phyloP scores from a whole-genome alignment of 2,329 filamentous ascomycete genomes.

The Bertia moriformis region DNA sequence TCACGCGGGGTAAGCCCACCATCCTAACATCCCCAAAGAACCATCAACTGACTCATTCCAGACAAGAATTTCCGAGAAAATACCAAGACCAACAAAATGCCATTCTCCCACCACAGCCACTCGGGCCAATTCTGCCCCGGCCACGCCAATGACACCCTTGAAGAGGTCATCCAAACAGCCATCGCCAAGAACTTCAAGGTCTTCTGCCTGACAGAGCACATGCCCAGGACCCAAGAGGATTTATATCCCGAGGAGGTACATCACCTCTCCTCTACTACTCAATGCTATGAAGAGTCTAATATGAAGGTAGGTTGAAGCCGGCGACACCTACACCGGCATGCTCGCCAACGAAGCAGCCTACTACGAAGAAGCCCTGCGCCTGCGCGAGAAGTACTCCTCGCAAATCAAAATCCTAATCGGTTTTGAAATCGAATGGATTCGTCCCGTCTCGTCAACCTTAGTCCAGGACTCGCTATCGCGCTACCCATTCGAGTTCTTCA shows the following conservation, averaged over 20 bases:
- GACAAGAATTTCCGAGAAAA: too few species aligned
- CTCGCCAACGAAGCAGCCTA: conserved; percentile 53
- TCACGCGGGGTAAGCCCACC: too few species aligned
- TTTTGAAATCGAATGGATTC: conserved; percentile 89
- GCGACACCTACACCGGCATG: conserved; percentile 30
- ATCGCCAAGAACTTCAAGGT: conserved; percentile 66
- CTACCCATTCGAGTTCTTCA: conserved; percentile 69
- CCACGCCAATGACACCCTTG: conserved; percentile 74
- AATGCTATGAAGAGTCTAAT: conserved; percentile 11
- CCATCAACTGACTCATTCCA: too few species aligned
- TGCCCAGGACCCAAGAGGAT: conserved; percentile 68
- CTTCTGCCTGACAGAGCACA: conserved; percentile 87
- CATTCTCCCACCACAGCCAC: conserved; percentile 94
- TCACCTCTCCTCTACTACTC: not conserved
- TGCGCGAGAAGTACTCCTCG: conserved; percentile 54
- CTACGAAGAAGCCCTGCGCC: conserved; percentile 57
- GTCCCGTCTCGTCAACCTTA: conserved; percentile 41
- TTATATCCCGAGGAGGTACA: conserved; percentile 81
- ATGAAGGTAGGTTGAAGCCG: conserved; percentile 34
- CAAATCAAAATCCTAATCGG: conserved; percentile 72
- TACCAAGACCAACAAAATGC: too few species aligned
- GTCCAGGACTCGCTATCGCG: conserved; percentile 43
- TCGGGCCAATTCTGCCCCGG: conserved; percentile 91
- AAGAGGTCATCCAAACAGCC: conserved; percentile 68
- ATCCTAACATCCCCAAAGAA: too few species aligned